phyloP scores from a whole-genome alignment of 1,139 yeast species.

The Candida freyschussii region DNA sequence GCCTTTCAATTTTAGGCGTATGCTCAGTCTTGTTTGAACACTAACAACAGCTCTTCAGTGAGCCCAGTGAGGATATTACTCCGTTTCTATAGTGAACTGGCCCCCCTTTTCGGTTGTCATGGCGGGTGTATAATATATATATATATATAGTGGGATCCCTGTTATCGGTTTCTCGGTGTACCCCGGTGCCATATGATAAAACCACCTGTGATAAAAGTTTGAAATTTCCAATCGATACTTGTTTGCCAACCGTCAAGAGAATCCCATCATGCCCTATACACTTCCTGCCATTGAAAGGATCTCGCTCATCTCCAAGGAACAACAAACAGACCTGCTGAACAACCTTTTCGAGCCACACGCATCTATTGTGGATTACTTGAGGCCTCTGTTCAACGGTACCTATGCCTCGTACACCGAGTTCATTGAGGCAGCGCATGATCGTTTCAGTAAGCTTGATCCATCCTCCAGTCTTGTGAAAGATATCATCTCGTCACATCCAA shows the following conservation, averaged over 20 bases:
- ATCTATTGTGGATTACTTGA: conserved; percentile 17
- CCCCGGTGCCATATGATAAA: too few species aligned
- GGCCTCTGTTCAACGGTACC: conserved; percentile 12
- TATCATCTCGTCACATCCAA: conserved; percentile 85
- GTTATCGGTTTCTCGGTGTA: too few species aligned
- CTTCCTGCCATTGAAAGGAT: conserved; percentile 10
- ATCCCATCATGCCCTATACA: conserved; percentile 12
- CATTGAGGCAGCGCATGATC: conserved; percentile 14
- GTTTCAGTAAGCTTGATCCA: conserved; percentile 15
- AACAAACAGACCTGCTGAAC: conserved; percentile 17
- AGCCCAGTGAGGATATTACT: too few species aligned
- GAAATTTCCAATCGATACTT: neutral
- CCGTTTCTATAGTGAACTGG: too few species aligned
- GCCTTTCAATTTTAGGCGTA: too few species aligned
- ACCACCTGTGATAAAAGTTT: too few species aligned
- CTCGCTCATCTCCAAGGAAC: conserved; percentile 3
- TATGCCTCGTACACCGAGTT: conserved; percentile 14
- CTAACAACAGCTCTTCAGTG: too few species aligned
- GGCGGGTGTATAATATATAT: too few species aligned
- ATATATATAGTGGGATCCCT: too few species aligned
- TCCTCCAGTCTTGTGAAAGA: conserved; percentile 21
- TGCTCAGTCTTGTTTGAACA: too few species aligned
- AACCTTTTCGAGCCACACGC: conserved; percentile 23
- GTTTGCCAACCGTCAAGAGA: neutral
- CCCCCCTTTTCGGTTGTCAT: too few species aligned